These are phyloP conservation scores for Saccharata proteae DNA, from an alignment of 2,329 filamentous ascomycete genomes.

Conservation along the genomic window DNA sequence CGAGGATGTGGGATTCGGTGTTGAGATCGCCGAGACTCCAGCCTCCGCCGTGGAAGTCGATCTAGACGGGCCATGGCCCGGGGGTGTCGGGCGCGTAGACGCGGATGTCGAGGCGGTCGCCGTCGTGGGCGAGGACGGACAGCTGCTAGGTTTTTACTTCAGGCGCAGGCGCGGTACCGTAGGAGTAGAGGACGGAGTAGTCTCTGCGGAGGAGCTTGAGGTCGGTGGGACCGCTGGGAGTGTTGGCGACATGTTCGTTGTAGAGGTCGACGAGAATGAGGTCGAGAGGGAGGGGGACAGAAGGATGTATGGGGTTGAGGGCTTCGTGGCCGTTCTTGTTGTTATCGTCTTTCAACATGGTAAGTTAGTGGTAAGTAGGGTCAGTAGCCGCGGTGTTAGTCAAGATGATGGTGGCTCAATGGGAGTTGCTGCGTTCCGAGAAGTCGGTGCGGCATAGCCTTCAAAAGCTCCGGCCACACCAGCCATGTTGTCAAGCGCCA, in stretches of 20 bases:
- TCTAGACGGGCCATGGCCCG: neutral
- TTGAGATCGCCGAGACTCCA: slow-evolving; percentile 1
- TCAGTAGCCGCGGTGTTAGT: neutral
- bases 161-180: neutral
- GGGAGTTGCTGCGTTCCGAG: neutral
- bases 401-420: neutral
- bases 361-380: no score
- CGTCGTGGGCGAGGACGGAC: neutral
- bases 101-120: neutral
- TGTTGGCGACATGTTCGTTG: neutral
- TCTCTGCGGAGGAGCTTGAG: neutral
- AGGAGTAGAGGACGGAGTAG: slow-evolving; percentile 2
- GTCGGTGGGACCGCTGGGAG: neutral
- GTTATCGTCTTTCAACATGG: no score
- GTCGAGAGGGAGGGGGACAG: neutral
- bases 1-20: neutral
- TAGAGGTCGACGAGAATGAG: slow-evolving; percentile 1
- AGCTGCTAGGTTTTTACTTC: neutral
- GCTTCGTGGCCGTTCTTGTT: neutral
- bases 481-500: no score
- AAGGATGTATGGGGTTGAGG: slow-evolving; percentile 1
- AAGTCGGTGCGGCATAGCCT: no score
- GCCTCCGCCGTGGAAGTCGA: slow-evolving; percentile 2
- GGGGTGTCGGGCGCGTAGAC: neutral
- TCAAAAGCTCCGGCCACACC: no score